phyloP scores from a whole-genome alignment of 2,329 filamentous ascomycete genomes.

The Cladosporium velox region DNA sequence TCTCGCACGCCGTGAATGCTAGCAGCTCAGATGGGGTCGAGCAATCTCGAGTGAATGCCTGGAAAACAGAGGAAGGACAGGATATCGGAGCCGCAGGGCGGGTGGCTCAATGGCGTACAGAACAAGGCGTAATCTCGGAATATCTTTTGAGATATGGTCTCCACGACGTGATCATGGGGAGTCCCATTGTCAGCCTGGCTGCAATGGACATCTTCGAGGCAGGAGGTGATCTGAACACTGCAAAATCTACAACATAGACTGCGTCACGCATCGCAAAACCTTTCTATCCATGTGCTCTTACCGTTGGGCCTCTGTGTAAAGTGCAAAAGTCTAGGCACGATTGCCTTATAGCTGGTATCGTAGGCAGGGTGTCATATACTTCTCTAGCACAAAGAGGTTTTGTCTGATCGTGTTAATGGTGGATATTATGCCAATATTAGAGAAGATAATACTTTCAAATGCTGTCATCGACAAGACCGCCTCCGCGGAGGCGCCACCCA shows the following conservation, averaged over 20 bases:
- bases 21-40: conserved; percentile 41
- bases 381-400: not conserved
- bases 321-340: not conserved
- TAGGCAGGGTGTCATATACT: too few species aligned
- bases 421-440: not conserved
- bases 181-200: conserved; percentile 56
- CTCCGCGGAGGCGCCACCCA: not conserved
- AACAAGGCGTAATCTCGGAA: conserved; percentile 54
- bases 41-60: conserved; percentile 49
- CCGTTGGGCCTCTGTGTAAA: not conserved
- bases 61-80: conserved; percentile 44
- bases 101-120: conserved; percentile 50
- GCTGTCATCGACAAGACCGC: not conserved
- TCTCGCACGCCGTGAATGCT: conserved; percentile 59
- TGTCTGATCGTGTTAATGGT: not conserved
- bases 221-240: too few species aligned
- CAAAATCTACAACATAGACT: not conserved
- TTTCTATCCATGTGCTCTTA: not conserved
- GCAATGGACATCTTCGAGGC: conserved; percentile 51
- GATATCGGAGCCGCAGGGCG: conserved; percentile 54
- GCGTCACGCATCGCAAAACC: not conserved
- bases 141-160: conserved; percentile 58
- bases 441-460: not conserved
- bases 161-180: conserved; percentile 61
- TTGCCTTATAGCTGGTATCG: not conserved